Percentiles rank a stretch among this genome's conserved stretches.
These are phyloP conservation scores for Myxozyma neotropica DNA, from an alignment of 805 yeast species.

Conservation along the genomic window DNA sequence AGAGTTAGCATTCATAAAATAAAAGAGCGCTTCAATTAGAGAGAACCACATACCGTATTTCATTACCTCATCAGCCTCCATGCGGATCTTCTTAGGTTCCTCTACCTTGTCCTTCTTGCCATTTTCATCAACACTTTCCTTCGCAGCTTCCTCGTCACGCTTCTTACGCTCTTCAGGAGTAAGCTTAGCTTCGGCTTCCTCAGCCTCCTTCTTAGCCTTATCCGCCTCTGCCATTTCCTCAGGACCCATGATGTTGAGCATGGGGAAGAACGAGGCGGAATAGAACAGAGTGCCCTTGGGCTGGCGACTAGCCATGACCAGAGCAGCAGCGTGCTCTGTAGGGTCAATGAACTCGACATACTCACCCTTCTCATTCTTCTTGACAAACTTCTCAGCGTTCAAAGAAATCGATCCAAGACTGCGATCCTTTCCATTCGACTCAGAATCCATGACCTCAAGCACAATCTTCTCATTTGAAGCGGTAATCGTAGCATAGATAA, in stretches of 20 bases:
- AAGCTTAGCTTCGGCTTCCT: conserved; percentile 42
- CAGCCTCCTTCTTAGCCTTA: conserved; percentile 46
- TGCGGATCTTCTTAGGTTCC: conserved; percentile 50
- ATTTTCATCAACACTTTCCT: conserved; percentile 6
- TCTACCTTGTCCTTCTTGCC: conserved; percentile 36
- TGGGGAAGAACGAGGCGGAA: conserved; percentile 79
- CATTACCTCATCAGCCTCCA: conserved; percentile 50
- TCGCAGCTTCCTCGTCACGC: conserved; percentile 32
- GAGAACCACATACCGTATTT: conserved; percentile 35
- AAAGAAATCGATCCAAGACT: conserved; percentile 82
- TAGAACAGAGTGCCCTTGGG: conserved; percentile 80
- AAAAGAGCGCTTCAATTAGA: no score
- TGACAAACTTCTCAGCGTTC: conserved; percentile 65
- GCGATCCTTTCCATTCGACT: conserved; percentile 76
- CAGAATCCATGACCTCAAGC: conserved; percentile 90
- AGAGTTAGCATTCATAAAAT: conserved; percentile 56
- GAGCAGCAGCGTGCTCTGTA: conserved; percentile 59
- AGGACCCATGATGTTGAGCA: conserved; percentile 74
- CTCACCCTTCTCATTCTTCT: conserved; percentile 61
- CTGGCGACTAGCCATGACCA: conserved; percentile 73
- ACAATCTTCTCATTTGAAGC: conserved; percentile 80
- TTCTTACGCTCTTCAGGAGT: conserved; percentile 39
- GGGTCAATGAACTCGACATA: conserved; percentile 61
- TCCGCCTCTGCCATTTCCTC: conserved; percentile 67
- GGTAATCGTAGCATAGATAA: conserved; percentile 77